Percentiles rank a stretch among this genome's conserved stretches.
Conservation (phyloP, 176 grass and related monocot species). For the Saccharum officinarum region DNA sequence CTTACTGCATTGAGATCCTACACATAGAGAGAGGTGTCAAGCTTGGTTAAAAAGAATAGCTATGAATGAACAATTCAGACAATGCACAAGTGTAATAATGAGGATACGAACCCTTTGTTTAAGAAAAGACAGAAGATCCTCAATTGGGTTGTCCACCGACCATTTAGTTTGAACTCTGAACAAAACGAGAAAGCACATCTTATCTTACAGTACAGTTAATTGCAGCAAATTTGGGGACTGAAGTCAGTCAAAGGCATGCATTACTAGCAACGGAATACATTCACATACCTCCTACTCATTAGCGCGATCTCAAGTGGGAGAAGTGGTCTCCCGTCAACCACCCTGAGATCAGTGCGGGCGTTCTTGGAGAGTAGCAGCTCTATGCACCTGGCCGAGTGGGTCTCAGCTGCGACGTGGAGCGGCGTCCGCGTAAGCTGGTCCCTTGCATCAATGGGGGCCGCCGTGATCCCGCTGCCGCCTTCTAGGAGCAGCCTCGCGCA, state of each 20-base stretch:
- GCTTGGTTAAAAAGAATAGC: neutral
- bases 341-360: constrained; percentile 45
- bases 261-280: neutral
- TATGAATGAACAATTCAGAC: neutral
- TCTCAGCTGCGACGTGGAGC: constrained; percentile 57
- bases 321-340: constrained; percentile 38
- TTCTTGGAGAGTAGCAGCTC: constrained; percentile 55
- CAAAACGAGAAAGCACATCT: neutral
- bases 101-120: constrained; percentile 38
- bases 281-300: constrained; percentile 39
- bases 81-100: neutral
- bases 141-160: constrained; percentile 41
- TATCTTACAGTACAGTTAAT: neutral
- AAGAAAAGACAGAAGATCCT: constrained; percentile 56
- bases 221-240: neutral
- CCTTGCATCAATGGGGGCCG: constrained; percentile 35
- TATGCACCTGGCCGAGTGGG: constrained; percentile 52
- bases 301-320: constrained; percentile 58
- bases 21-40: constrained; percentile 6
- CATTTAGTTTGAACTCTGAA: constrained; percentile 54
- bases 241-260: neutral
- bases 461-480: constrained; percentile 31
- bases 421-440: constrained; percentile 52
- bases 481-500: constrained; percentile 56
- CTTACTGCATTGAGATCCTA: constrained; percentile 55